A percentile compares a stretch with the other conserved stretches of the same genome.
These are phyloP conservation scores for Colletotrichum graminicola DNA, from an alignment of 2,329 filamentous ascomycete genomes.

Conservation along the genomic window DNA sequence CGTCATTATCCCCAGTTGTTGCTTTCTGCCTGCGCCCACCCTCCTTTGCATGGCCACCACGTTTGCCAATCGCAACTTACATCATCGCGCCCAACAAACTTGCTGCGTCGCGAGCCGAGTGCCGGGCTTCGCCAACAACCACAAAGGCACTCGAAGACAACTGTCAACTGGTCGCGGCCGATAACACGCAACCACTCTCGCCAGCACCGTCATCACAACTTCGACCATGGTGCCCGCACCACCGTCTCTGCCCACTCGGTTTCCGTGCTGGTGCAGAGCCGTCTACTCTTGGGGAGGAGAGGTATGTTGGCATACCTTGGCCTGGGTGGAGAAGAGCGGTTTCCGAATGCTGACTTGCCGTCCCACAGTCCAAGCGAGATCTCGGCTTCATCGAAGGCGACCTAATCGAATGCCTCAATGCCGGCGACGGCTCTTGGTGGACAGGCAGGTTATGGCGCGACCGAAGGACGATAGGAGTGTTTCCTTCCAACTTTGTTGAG, in stretches of 20 bases:
- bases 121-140: conserved; percentile 25
- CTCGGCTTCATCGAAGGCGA: conserved; percentile 98
- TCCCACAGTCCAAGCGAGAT: conserved; percentile 82
- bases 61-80: conserved; percentile 27
- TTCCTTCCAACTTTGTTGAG: conserved; percentile 97
- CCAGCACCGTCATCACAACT: not conserved
- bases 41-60: conserved; percentile 18
- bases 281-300: conserved; percentile 96
- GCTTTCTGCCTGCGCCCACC: conserved; percentile 12
- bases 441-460: conserved; percentile 92
- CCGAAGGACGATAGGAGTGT: conserved; percentile 89
- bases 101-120: conserved; percentile 34
- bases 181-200: not conserved
- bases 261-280: conserved; percentile 92
- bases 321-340: not conserved
- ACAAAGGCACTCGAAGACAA: conserved; percentile 3
- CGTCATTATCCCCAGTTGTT: conserved; percentile 14
- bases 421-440: conserved; percentile 98
- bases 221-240: conserved; percentile 67
- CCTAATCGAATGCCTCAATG: conserved; percentile 97
- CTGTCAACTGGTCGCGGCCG: conserved; percentile 6
- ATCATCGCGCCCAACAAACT: conserved; percentile 23
- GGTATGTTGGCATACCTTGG: conserved; percentile 54
- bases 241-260: conserved; percentile 77
- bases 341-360: conserved; percentile 44